Evolutionary conservation across 2,329 filamentous ascomycete genomes (phyloP), one percentile per base, ranked within the genome.

Genomic region (Fusarium sp.): DNA sequence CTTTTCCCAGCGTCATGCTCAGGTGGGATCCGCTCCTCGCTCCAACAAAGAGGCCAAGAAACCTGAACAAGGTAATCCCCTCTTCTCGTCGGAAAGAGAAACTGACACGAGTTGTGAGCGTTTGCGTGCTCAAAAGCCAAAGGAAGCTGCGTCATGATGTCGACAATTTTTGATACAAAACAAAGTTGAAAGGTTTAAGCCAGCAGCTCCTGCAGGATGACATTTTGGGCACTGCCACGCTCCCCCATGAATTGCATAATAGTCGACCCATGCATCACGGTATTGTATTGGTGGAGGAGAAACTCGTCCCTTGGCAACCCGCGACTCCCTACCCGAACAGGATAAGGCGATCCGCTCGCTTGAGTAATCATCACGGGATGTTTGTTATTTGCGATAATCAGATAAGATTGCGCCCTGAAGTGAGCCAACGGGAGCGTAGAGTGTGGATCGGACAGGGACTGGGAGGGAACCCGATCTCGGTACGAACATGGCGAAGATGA

Each of bases 1-100:
- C 56, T 37, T 2, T 72, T 63, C 37, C 65, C 47, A 5, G 77
- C 68, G 14, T 69, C 70, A 7, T 69, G 66, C 11, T 64, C 37
- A 5, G 70, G 74, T 2, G 70, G 75, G 10, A 43, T 43, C 4
- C 78, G 73, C 17, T 76, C 61, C 7, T 68, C 65, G 15, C 52
- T 71, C 80, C 78, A 81, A 65, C 69, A 69, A 22, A 79, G 66
- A 7, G 79, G 80, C 77, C 76, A 81, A 2, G 78, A 75, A 4
- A 81, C 69, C 40, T 81, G 80, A 1, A 81, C 61, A 10, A 79
- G 56, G 37, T 79, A 80, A 22, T 79, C 73, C 4, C 76, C 78
- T 70, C 76, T 64, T n/a, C 67, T 62, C 2, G 77, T 69, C 0
- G 65, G 61, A 1, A 70, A 59, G 1, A 47, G 61, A 8, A 74